Evolutionary conservation across 2,329 filamentous ascomycete species (phyloP).

Genomic region (Aspergillus fructus): DNA sequence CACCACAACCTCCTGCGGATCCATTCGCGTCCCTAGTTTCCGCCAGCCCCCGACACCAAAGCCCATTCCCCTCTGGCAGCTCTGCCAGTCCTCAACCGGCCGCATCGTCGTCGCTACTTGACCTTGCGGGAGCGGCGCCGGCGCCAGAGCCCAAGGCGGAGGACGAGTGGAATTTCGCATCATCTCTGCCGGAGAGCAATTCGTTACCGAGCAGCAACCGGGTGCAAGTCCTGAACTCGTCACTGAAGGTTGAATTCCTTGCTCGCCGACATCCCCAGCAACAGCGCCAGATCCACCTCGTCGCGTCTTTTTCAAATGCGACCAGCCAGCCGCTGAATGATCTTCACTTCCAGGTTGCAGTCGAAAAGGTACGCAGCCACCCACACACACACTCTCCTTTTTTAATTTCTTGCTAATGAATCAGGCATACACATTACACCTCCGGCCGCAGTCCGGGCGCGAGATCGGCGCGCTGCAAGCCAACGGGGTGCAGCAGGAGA

Average conservation of each 20-base stretch:
- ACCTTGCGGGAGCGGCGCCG: conserved; percentile 28
- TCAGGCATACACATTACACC: conserved; percentile 75
- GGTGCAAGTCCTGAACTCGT: conserved; percentile 67
- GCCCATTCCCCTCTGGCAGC: conserved; percentile 35
- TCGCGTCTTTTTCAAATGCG: conserved; percentile 82
- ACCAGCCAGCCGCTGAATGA: conserved; percentile 70
- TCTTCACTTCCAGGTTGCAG: conserved; percentile 86
- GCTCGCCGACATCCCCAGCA: conserved; percentile 59
- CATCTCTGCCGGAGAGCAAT: conserved; percentile 67
- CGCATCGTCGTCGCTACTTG: conserved; percentile 33
- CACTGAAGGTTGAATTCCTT: conserved; percentile 70
- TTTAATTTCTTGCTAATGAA: not conserved
- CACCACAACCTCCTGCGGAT: conserved; percentile 43
- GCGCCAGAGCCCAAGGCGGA: conserved; percentile 46
- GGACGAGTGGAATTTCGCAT: conserved; percentile 93
- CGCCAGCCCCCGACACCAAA: conserved; percentile 50
- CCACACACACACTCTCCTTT: no score
- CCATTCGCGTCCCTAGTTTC: conserved; percentile 62
- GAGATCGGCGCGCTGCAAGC: conserved; percentile 69
- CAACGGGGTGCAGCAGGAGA: conserved; percentile 77
- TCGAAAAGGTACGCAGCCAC: conserved; percentile 69
- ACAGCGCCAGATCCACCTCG: conserved; percentile 63
- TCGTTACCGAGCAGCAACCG: conserved; percentile 61
- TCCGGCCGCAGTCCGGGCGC: conserved; percentile 83
- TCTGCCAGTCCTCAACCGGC: conserved; percentile 19